These are phyloP conservation scores for Neodidymelliopsis sp. DNA, from an alignment of 2,329 filamentous ascomycete genomes.

Conservation along the genomic window DNA sequence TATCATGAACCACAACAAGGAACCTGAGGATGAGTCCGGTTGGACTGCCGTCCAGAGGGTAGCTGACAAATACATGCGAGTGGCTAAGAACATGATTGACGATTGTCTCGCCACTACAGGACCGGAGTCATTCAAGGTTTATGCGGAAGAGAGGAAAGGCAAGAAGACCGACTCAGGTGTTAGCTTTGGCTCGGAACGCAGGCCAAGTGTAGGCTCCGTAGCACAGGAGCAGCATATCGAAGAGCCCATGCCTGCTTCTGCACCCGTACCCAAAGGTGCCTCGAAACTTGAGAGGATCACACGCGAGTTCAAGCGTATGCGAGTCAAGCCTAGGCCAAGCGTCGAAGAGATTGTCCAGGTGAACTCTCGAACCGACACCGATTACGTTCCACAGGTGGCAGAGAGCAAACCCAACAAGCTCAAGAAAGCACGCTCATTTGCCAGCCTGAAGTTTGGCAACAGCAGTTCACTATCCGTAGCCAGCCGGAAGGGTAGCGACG, in stretches of 20 bases:
- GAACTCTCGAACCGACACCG: slow-evolving; percentile 31
- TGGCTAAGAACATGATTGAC: slow-evolving; percentile 67
- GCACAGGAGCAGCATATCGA: slow-evolving; percentile 36
- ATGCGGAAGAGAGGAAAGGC: slow-evolving; percentile 51
- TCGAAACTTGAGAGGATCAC: slow-evolving; percentile 67
- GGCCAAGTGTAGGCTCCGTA: slow-evolving; percentile 40
- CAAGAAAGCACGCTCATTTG: slow-evolving; percentile 48
- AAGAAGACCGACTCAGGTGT: slow-evolving; percentile 71
- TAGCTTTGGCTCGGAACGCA: slow-evolving; percentile 59
- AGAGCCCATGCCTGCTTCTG: slow-evolving; percentile 26
- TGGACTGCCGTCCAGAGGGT: slow-evolving; percentile 60
- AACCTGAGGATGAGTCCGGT: slow-evolving; percentile 60
- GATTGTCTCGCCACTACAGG: slow-evolving; percentile 61
- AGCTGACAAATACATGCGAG: slow-evolving; percentile 65
- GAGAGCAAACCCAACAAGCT: slow-evolving; percentile 44
- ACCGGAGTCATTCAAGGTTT: slow-evolving; percentile 44
- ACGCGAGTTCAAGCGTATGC: slow-evolving; percentile 66
- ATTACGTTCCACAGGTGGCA: slow-evolving; percentile 22
- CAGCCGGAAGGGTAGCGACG: slow-evolving; percentile 46
- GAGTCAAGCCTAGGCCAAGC: slow-evolving; percentile 59
- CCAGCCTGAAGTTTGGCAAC: slow-evolving; percentile 41
- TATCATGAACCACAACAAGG: slow-evolving; percentile 62
- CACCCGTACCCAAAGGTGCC: slow-evolving; percentile 37
- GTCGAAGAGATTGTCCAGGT: slow-evolving; percentile 57
- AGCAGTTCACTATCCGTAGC: slow-evolving; percentile 40